Evolutionary conservation across 108 stramenopile species (phyloP).

Genomic region (Bacterosira constricta): DNA sequence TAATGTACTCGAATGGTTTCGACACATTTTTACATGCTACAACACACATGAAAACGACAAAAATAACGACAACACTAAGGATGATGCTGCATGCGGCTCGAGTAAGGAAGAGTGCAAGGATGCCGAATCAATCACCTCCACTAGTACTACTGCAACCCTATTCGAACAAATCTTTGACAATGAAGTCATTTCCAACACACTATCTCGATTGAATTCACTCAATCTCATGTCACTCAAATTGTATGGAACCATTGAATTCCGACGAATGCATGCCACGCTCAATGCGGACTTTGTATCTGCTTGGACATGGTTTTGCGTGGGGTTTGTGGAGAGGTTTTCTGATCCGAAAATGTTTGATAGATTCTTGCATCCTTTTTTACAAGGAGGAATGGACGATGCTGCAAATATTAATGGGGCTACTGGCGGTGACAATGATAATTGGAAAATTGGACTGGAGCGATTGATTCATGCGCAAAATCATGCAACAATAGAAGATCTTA

Average conservation of each 20-base stretch:
- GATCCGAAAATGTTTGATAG: constrained; percentile 5
- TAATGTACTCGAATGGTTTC: constrained; percentile 32
- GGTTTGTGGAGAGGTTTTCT: constrained; percentile 33
- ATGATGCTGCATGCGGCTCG: background rate
- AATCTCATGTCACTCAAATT: constrained; percentile 27
- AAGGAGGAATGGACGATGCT: background rate
- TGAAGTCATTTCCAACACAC: constrained; percentile 16
- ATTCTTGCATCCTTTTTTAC: constrained; percentile 23
- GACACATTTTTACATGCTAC: constrained; percentile 13
- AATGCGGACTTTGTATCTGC: constrained; percentile 40
- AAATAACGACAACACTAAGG: too few relatives aligned
- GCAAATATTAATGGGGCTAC: background rate
- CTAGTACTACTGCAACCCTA: background rate
- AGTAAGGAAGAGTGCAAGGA: constrained; percentile 23
- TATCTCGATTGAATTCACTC: constrained; percentile 33
- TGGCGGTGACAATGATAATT: background rate
- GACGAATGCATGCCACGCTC: constrained; percentile 38
- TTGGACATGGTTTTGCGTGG: constrained; percentile 42
- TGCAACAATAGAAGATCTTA: constrained; percentile 34
- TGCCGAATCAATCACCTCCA: background rate
- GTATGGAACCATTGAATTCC: constrained; percentile 37
- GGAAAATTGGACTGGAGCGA: constrained; percentile 8
- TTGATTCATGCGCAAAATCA: constrained; percentile 27
- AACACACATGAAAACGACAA: too few relatives aligned
- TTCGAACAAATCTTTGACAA: constrained; percentile 22